Base-by-base conservation (phyloP, 495 filamentous ascomycete genomes). In the Xylaria intraflava region DNA sequence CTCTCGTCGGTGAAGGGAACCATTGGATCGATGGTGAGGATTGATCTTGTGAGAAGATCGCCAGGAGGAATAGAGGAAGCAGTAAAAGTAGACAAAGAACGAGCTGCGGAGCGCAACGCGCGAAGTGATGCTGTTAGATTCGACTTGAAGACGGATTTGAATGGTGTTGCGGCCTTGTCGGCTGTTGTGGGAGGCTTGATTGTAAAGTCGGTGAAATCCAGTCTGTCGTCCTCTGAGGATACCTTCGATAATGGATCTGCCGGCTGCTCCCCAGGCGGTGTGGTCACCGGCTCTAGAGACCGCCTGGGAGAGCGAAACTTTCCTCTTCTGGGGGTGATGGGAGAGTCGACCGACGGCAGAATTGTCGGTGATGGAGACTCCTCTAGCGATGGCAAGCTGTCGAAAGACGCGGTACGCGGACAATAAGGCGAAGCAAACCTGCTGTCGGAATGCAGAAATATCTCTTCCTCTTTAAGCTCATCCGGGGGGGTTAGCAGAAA, bases 51-150 rank as follows among this genome's bases (percentile, higher is more conserved):
- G 43, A 98, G 83, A 56, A 92, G 89, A 64, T 95, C 89, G 55
- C 96, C 89, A 7, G 88, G 85, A 31, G 87, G 87, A 41, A 90
- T 83, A 17, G 85, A 83, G 1, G 86, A 79, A 11, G 85, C 76
- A 50, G 78, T 80, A 55, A 96, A 83, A 55, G 75, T 84, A 22
- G 91, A 90, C 47, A 98, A 84, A 3, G 88, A 87, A 53, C 81
- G 85, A 17, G 90, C 91, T 0, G 90, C 92, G 11, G 84, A 88
- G 66, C 88, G 88, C 50, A 97, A 80, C 23, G 88, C 89, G 29
- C 88, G 82, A 46, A 98, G 70, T 0, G 93, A 98, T 19, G 92
- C 90, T 4, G 91, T 98, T 14, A 98, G 77, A 59, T 97, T 97
- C 2, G 93, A 98, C 61, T 90, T 94, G 72, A 96, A 90, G 10